Evolutionary conservation across 139 green algal species (phyloP), one percentile per base, ranked within the genome.

Genomic region (Tetraselmis chui): DNA sequence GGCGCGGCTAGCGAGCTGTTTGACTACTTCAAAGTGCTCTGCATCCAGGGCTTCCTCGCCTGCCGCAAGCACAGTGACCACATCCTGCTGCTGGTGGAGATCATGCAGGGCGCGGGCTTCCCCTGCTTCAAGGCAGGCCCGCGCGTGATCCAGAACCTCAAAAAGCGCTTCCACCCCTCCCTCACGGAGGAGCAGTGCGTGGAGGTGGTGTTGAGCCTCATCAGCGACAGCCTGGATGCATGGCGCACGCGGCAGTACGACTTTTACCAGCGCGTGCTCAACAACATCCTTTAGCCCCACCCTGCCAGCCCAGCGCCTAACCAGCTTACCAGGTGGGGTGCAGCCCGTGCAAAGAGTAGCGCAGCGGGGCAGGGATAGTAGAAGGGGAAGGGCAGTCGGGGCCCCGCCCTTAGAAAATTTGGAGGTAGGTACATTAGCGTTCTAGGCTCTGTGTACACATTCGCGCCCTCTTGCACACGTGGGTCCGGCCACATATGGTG

Each of bases 221-320:
- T 99, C 76, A 89, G 76, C 26, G 93, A 96, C 76, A 94, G 86
- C 79, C 80, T 98, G 78, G 97, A 99, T 86, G 92, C 96, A 0
- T 99, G 96, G 96, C 88, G 95, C 59, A 98, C 97, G 1, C 88
- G 97, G 29, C 96, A 99, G 87, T 99, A 99, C 84, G 96, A 99
- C 88, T 98, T 97, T 85, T 99, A 99, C 90, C 96, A 99, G 90
- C 86, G 94, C 0, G 92, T 98, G 23, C 86, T 98, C 2, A 99
- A 99, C 85, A 95, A 94, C 59, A 98, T 99, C 78, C 84, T 98
- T 32, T 98, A 84, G 77, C 28, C 1, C 32, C 2, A 32, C 32
- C 22, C 31, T 28, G 29, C 29, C 1, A 45, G 45, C 45, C 45
- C 5, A 18, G 18, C 45, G 18, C 45, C 45, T 67, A 67, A 18